Evolutionary conservation across 2,329 filamentous ascomycete genomes (phyloP).

Genomic region (Paraconiothyrium brasiliense): DNA sequence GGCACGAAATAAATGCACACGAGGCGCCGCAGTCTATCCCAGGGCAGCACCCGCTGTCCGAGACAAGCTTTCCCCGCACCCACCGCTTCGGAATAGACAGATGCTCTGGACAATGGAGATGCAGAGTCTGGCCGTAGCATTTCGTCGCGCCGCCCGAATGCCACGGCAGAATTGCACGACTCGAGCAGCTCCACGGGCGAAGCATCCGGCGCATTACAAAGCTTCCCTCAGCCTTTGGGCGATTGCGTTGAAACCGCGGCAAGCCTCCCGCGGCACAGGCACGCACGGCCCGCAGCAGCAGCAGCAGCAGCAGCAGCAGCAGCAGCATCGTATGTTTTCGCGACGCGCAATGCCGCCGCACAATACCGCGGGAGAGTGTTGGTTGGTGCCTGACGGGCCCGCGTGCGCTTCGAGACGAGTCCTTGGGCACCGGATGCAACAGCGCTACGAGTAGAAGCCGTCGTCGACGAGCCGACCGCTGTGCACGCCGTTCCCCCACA

Average conservation of each 20-base stretch:
- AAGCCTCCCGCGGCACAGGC: slow-evolving; percentile 19
- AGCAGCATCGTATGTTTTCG: not conserved
- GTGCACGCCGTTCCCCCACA: slow-evolving; percentile 10
- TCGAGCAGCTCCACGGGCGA: slow-evolving; percentile 14
- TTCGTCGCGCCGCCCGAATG: not conserved
- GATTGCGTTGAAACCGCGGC: slow-evolving; percentile 17
- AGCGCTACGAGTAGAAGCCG: no score
- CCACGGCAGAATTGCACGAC: slow-evolving; percentile 1
- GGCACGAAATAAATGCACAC: no score
- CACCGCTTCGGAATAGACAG: slow-evolving; percentile 19
- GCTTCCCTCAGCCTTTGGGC: not conserved
- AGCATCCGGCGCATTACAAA: not conserved
- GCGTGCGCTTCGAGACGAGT: slow-evolving; percentile 9
- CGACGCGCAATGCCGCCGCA: slow-evolving; percentile 16
- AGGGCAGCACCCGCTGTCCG: not conserved
- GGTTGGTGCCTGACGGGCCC: slow-evolving; percentile 1
- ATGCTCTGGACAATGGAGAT: slow-evolving; percentile 6
- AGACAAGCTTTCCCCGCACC: slow-evolving; percentile 45
- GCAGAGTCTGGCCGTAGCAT: no score
- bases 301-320: no score
- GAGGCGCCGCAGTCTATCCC: not conserved
- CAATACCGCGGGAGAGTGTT: not conserved
- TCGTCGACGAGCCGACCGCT: not conserved
- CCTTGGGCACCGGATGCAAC: not conserved
- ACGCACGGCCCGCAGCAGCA: not conserved